A percentile compares a stretch with the other conserved stretches of the same genome.
phyloP scores from a whole-genome alignment of 75 land plant genomes.

The Selaginella moellendorffii region DNA sequence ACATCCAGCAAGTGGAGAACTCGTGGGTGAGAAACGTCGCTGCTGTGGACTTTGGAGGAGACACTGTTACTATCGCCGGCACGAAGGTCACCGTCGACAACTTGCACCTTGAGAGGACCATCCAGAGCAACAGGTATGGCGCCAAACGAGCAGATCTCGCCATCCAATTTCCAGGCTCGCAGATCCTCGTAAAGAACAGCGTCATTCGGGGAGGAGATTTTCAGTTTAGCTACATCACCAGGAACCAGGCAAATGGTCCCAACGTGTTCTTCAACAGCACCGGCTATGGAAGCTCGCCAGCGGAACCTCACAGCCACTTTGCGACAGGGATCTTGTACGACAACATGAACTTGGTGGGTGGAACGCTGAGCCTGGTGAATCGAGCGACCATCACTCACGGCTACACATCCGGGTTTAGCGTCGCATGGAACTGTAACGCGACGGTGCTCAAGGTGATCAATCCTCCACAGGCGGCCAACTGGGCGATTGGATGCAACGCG shows the following conservation, averaged over 20 bases:
- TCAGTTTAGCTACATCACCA: not conserved
- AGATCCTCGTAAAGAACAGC: not conserved
- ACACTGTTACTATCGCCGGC: not conserved
- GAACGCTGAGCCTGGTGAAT: not conserved
- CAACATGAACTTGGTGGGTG: not conserved
- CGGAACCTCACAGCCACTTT: not conserved
- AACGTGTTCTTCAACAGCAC: not conserved
- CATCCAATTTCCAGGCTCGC: not conserved
- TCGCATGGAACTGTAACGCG: not conserved
- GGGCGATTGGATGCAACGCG: not conserved
- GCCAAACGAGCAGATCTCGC: not conserved
- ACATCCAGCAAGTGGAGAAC: not conserved
- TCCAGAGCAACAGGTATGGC: not conserved
- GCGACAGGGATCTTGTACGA: not conserved
- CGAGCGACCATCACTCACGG: not conserved
- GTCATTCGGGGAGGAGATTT: not conserved
- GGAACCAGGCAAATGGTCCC: not conserved
- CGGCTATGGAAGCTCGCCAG: not conserved
- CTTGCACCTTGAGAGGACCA: not conserved
- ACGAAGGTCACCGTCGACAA: not conserved
- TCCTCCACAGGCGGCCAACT: not conserved
- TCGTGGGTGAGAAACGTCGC: not conserved
- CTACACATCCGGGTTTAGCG: not conserved
- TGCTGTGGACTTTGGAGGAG: not conserved
- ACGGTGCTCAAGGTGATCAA: not conserved